These are phyloP conservation scores for Ceratobasidium papillatum DNA, from an alignment of 1,284 basidiomycete genomes.

Conservation along the genomic window DNA sequence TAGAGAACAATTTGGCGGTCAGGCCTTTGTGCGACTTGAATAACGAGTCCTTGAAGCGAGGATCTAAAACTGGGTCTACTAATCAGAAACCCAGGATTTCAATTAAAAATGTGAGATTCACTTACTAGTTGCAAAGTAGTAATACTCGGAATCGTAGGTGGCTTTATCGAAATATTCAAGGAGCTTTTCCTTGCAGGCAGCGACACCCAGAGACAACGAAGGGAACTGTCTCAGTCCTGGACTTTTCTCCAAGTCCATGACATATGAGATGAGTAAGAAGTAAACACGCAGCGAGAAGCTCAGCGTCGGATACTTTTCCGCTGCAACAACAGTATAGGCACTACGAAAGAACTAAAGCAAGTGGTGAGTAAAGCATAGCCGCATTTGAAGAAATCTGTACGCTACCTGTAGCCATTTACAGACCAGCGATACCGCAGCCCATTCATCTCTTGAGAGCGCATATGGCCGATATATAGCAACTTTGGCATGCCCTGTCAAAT, in stretches of 20 bases:
- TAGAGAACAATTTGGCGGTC: background rate
- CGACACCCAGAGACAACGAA: background rate
- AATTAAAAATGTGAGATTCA: too few relatives aligned
- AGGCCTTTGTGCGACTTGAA: background rate
- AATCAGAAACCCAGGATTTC: too few relatives aligned
- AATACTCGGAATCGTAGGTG: conserved; percentile 39
- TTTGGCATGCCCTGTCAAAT: background rate
- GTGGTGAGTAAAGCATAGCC: background rate
- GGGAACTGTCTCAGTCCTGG: background rate
- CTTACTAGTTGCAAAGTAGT: conserved; percentile 34
- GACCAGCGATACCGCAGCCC: background rate
- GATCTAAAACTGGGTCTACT: background rate
- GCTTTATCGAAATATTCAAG: conserved; percentile 38
- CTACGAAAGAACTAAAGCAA: background rate
- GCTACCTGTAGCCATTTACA: conserved; percentile 16
- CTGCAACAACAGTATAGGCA: background rate
- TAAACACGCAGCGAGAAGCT: conserved; percentile 33
- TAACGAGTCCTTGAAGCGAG: background rate
- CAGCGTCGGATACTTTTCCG: conserved; percentile 37
- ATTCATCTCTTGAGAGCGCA: background rate
- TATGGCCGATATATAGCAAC: background rate
- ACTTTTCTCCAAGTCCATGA: background rate
- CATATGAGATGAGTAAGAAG: conserved; percentile 2
- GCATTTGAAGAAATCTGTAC: background rate
- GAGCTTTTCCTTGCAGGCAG: conserved; percentile 35